Evolutionary conservation across 116 monocot species (phyloP).

Genomic region (Iris pallida): DNA sequence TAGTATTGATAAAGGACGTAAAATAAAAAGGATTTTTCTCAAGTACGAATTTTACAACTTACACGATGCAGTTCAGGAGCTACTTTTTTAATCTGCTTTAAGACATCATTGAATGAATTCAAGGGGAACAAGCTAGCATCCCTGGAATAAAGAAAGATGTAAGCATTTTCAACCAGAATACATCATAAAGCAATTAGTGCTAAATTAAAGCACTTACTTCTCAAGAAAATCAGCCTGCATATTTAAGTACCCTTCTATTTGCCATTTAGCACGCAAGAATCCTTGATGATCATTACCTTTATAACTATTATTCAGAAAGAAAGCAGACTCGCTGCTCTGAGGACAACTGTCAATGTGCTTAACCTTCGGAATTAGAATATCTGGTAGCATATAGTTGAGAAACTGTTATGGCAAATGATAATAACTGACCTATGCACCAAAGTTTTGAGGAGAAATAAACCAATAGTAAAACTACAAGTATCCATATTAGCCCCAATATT

Average conservation of each 20-base stretch:
- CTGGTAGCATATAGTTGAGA: neutral
- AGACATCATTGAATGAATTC: slow-evolving; percentile 49
- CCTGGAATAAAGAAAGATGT: slow-evolving; percentile 28
- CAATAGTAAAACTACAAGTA: no score
- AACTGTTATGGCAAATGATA: no score
- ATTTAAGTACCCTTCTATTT: slow-evolving; percentile 82
- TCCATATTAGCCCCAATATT: no score
- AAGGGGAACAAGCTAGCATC: slow-evolving; percentile 62
- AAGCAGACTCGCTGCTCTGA: slow-evolving; percentile 18
- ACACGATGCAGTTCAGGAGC: slow-evolving; percentile 89
- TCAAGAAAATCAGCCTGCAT: slow-evolving; percentile 88
- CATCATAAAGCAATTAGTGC: slow-evolving; percentile 1
- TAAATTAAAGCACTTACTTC: slow-evolving; percentile 40
- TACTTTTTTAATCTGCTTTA: slow-evolving; percentile 69
- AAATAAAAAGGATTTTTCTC: neutral
- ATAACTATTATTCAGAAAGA: slow-evolving; percentile 23
- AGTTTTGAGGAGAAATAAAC: no score
- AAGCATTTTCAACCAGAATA: neutral
- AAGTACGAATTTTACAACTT: slow-evolving; percentile 22
- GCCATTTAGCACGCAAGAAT: slow-evolving; percentile 71
- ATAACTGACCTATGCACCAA: no score
- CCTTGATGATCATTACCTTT: slow-evolving; percentile 42
- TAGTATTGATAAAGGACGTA: neutral
- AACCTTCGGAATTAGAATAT: slow-evolving; percentile 24
- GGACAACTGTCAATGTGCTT: slow-evolving; percentile 14